Evolutionary conservation across 2,329 filamentous ascomycete genomes (phyloP), one percentile per base, ranked within the genome.

Genomic region (Pseudomassariella vexata): DNA sequence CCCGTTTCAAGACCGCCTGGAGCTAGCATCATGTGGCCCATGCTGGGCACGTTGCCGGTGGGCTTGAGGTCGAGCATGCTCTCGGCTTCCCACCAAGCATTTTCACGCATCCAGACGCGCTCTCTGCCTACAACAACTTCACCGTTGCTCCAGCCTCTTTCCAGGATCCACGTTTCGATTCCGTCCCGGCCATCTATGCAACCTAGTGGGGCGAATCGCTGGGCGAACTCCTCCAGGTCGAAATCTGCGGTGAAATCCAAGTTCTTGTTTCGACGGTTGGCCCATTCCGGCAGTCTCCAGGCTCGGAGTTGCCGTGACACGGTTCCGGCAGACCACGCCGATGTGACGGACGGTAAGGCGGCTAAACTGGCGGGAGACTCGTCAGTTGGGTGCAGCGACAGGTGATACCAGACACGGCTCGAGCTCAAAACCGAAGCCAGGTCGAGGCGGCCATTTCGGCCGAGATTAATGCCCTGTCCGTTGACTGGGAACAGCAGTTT

Each of bases 191-290:
- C 92, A 42, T 94, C 87, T 46, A 82, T 77, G 57, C 92, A 98
- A 10, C 92, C 92, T 1, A 98, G 72, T 5, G 76, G 68, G 5
- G 79, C 69, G 54, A 95, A 98, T 26, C 92, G 79, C 46, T 82
- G 79, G 14, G 80, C 75, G 48, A 98, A 96, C 55, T 98, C 92
- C 11, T 95, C 86, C 5, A 89, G 66, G 49, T 98, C 92, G 46
- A 96, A 98, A 51, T 98, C 92, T 2, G 89, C 87, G 0, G 92
- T 98, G 58, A 94, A 98, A 54, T 98, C 92, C 3, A 96, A 76
- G 48, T 83, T 79, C 55, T 86, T 87, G 56, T 89, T 94, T 30
- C 92, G 78, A 35, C 90, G 80, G 53, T 96, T 98, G 2, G 89
- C 86, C 92, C 92, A 98, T 57, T 98, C 92, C 0, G 92, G 84